phyloP scores from a whole-genome alignment of 345 rosid species.

The Eucalyptus coolabah region DNA sequence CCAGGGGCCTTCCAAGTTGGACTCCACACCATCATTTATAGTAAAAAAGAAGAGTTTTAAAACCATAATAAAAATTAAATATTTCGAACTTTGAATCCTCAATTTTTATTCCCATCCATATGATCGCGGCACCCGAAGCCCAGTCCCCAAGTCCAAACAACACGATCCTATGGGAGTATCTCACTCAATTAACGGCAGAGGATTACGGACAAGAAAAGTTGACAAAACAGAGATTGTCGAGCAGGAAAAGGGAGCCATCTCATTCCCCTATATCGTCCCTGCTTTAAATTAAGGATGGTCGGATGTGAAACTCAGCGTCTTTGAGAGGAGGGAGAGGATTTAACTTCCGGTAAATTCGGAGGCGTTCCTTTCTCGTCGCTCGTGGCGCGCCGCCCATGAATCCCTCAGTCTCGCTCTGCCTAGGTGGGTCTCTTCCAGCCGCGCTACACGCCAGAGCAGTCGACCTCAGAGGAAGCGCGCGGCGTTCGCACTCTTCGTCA shows the following conservation, averaged over 20 bases:
- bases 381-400: not conserved
- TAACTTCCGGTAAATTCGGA: not conserved
- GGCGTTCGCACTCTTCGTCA: accelerated
- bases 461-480: not conserved
- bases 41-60: not conserved
- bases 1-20: not conserved
- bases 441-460: not conserved
- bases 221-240: not conserved
- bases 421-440: not conserved
- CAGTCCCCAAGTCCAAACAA: not conserved
- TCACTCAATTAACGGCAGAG: not conserved
- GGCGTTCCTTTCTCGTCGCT: not conserved
- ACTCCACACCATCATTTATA: not conserved
- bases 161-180: not conserved
- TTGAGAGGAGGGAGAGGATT: not conserved
- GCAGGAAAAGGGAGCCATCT: not conserved
- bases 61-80: not conserved
- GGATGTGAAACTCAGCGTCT: not conserved
- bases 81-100: too few species aligned
- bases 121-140: too few species aligned
- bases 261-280: not conserved
- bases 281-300: not conserved
- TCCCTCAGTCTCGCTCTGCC: not conserved
- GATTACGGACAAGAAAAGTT: not conserved
- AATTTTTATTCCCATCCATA: too few species aligned